These are phyloP conservation scores for Podospora appendiculata DNA, from an alignment of 495 filamentous ascomycete species.

Conservation along the genomic window DNA sequence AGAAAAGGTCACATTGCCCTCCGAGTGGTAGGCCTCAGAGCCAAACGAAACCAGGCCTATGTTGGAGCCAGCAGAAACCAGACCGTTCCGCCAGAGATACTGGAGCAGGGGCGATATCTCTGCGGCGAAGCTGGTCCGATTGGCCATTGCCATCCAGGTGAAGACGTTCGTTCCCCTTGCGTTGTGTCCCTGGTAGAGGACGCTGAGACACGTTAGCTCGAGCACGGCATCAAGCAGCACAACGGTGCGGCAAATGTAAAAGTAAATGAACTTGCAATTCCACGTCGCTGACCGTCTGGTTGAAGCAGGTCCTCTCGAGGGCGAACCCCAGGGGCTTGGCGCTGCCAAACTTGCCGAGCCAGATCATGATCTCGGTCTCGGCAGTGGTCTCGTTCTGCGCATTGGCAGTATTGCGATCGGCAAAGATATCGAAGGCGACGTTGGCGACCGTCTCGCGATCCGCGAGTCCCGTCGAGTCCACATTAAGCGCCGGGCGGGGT, in stretches of 20 bases:
- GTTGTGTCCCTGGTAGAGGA: conserved; percentile 17
- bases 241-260: no score
- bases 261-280: conserved; percentile 14
- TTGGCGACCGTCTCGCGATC: conserved; percentile 14
- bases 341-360: conserved; percentile 17
- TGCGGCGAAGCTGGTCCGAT: conserved; percentile 13
- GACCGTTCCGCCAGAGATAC: conserved; percentile 18
- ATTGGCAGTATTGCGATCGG: conserved; percentile 12
- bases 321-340: conserved; percentile 17
- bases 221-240: neutral
- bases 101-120: conserved; percentile 21
- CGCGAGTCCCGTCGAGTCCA: conserved; percentile 13
- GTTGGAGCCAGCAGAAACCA: conserved; percentile 13
- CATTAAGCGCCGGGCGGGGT: conserved; percentile 5
- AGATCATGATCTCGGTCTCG: conserved; percentile 26
- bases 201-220: conserved; percentile 4
- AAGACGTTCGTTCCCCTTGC: conserved; percentile 19
- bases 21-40: conserved; percentile 19
- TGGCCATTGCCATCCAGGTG: conserved; percentile 15
- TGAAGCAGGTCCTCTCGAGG: conserved; percentile 1
- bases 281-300: conserved; percentile 6
- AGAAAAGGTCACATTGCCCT: conserved; percentile 20
- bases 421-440: conserved; percentile 25
- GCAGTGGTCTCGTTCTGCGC: conserved; percentile 14
- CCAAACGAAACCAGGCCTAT: conserved; percentile 21